phyloP scores from a whole-genome alignment of 2,329 filamentous ascomycete species.

The Cladosporium sphaerospermum region DNA sequence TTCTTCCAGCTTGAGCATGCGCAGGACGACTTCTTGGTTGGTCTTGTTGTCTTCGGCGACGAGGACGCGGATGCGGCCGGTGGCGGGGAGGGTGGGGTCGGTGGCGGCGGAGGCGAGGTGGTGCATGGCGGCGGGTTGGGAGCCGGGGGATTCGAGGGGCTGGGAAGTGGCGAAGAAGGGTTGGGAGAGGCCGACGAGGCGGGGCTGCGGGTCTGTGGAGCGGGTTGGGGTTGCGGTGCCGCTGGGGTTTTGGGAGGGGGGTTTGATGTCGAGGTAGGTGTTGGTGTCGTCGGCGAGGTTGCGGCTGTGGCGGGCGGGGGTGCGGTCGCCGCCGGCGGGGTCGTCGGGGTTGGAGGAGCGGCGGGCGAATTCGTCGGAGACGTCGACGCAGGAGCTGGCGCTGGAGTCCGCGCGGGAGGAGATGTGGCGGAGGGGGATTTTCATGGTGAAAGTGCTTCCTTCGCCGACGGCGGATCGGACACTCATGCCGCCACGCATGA shows the following conservation, averaged over 20 bases:
- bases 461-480: constrained; percentile 65
- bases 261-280: background rate
- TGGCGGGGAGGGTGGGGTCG: constrained; percentile 22
- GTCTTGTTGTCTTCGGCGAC: constrained; percentile 75
- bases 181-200: constrained; percentile 73
- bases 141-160: constrained; percentile 47
- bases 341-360: background rate
- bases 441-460: constrained; percentile 76
- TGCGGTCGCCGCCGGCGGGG: background rate
- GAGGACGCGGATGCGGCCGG: constrained; percentile 66
- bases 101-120: constrained; percentile 57
- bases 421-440: constrained; percentile 72
- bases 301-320: constrained; percentile 16
- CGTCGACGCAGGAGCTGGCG: constrained; percentile 32
- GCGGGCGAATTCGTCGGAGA: constrained; percentile 14
- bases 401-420: constrained; percentile 57
- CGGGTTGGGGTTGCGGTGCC: constrained; percentile 9
- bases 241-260: constrained; percentile 34
- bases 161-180: constrained; percentile 63
- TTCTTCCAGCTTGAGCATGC: constrained; percentile 68
- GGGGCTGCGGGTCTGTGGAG: constrained; percentile 59
- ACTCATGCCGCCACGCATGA: constrained; percentile 75
- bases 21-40: constrained; percentile 55
- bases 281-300: constrained; percentile 13
- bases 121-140: constrained; percentile 61